phyloP scores from a whole-genome alignment of 306 rosid species.

The Comarum palustre region DNA sequence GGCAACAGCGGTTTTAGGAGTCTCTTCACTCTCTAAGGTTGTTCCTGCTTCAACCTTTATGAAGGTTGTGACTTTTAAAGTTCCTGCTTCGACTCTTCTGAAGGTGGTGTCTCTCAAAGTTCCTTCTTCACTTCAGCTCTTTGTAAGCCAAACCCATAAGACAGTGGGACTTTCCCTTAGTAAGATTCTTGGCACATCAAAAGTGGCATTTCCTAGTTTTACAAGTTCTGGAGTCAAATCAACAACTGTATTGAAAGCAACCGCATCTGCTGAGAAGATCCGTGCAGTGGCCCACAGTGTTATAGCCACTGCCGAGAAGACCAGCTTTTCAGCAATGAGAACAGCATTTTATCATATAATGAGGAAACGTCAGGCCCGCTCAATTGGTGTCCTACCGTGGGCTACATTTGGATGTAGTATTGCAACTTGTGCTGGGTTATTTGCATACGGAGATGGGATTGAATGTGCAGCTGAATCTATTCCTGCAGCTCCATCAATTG shows the following conservation, averaged over 20 bases:
- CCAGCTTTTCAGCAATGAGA: constrained; percentile 75
- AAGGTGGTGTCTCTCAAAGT: constrained; percentile 51
- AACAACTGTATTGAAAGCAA: constrained; percentile 54
- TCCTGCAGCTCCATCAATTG: constrained; percentile 73
- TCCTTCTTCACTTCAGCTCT: constrained; percentile 56
- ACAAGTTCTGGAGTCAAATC: constrained; percentile 62
- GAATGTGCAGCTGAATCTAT: constrained; percentile 58
- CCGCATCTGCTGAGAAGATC: constrained; percentile 72
- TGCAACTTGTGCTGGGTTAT: constrained; percentile 64
- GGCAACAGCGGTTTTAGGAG: constrained; percentile 75
- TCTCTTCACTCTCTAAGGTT: constrained; percentile 66
- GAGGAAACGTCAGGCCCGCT: constrained; percentile 54
- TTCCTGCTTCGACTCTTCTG: constrained; percentile 58
- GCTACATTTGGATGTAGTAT: constrained; percentile 69
- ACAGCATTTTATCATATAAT: constrained; percentile 78
- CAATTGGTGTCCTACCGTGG: constrained; percentile 63
- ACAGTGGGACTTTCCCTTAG: constrained; percentile 40
- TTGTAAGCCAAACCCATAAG: constrained; percentile 55
- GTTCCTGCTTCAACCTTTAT: constrained; percentile 20
- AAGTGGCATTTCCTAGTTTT: constrained; percentile 51
- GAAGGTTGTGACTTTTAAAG: constrained; percentile 14
- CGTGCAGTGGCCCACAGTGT: constrained; percentile 60
- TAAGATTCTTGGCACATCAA: constrained; percentile 44
- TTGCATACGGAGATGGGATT: constrained; percentile 66
- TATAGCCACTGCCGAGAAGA: constrained; percentile 69